Conservation (phyloP, 257 asterid genomes). For the Solanum dulcamara region DNA sequence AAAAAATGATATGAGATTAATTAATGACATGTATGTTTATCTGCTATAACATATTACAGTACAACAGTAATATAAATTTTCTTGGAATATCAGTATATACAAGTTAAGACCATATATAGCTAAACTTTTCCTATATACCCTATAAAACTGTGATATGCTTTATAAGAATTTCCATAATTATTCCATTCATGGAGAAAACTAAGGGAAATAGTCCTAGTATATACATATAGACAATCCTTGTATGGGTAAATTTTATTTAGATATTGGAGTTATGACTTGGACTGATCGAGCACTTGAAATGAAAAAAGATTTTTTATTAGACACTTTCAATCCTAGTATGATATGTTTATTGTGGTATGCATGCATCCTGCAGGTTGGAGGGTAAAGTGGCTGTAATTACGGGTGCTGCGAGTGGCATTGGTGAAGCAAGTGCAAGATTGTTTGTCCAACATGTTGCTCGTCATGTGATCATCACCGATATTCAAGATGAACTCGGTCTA, state of each 20-base stretch:
- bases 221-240: too few species aligned
- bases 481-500: not conserved
- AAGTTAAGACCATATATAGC: not conserved
- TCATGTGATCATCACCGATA: not conserved
- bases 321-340: too few species aligned
- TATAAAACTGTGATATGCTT: not conserved
- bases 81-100: too few species aligned
- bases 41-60: too few species aligned
- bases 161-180: not conserved
- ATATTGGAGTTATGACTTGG: too few species aligned
- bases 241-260: too few species aligned
- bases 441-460: not conserved
- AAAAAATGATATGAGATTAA: too few species aligned
- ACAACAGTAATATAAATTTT: too few species aligned
- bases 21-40: too few species aligned
- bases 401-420: not conserved
- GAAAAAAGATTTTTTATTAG: too few species aligned
- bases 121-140: not conserved
- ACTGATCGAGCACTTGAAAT: too few species aligned
- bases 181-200: not conserved
- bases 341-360: not conserved
- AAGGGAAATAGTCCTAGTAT: not conserved
- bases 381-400: not conserved
- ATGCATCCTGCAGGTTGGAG: not conserved
- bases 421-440: not conserved